Conservation (phyloP, 1,284 basidiomycete genomes). For the Sutorius eximius region DNA sequence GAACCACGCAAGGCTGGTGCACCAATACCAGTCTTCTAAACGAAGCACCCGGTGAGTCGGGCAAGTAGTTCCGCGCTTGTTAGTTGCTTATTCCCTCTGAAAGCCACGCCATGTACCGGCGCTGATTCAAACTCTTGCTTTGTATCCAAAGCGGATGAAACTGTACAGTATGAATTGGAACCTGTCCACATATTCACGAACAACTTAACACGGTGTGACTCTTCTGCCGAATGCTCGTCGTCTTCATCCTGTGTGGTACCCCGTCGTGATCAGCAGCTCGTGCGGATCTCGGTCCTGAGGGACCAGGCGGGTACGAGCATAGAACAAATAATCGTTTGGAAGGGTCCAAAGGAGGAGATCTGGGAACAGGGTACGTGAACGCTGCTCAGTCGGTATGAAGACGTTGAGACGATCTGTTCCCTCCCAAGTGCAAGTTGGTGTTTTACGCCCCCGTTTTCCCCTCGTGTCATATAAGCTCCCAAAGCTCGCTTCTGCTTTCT, state of each 20-base stretch:
- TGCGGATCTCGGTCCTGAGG: slow-evolving; percentile 45
- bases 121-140: slow-evolving; percentile 45
- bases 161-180: slow-evolving; percentile 48
- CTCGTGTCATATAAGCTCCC: slow-evolving; percentile 51
- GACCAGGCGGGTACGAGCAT: not conserved
- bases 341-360: slow-evolving; percentile 64
- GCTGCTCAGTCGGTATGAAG: not conserved
- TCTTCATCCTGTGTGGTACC: slow-evolving; percentile 48
- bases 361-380: slow-evolving; percentile 62
- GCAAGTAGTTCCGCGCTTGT: slow-evolving; percentile 18
- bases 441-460: slow-evolving; percentile 44
- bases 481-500: slow-evolving; percentile 37
- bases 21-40: slow-evolving; percentile 27
- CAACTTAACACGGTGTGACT: slow-evolving; percentile 36
- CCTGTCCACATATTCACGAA: slow-evolving; percentile 50
- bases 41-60: slow-evolving; percentile 14
- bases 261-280: slow-evolving; percentile 43
- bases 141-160: slow-evolving; percentile 27
- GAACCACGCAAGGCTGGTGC: slow-evolving; percentile 58
- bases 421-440: slow-evolving; percentile 55
- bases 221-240: slow-evolving; percentile 38
- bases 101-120: slow-evolving; percentile 15
- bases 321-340: slow-evolving; percentile 58
- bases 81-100: slow-evolving; percentile 21
- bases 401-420: not conserved